Evolutionary conservation across 129 eudicot species (phyloP).

Genomic region (Oenanthe sinensis): DNA sequence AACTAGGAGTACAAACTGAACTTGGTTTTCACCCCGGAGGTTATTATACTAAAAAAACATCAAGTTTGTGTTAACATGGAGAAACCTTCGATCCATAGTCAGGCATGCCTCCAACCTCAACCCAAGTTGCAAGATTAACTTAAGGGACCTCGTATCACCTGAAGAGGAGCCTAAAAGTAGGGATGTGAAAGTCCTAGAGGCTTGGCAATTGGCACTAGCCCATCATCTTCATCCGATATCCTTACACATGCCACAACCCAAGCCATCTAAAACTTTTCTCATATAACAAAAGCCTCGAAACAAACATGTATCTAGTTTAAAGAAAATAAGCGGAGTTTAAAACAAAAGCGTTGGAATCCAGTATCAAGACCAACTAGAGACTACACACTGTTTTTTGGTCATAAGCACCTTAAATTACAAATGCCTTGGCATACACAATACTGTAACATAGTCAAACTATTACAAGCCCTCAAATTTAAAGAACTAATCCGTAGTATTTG

Average conservation of each 20-base stretch:
- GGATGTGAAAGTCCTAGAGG: not conserved
- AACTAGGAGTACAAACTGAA: not conserved
- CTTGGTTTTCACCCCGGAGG: not conserved
- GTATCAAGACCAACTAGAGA: not conserved
- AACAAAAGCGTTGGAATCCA: not conserved
- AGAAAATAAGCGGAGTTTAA: not conserved
- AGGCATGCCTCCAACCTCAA: not conserved
- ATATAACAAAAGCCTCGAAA: not conserved
- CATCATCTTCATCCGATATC: not conserved
- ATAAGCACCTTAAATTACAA: not conserved
- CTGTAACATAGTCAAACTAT: no score
- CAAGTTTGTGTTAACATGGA: not conserved
- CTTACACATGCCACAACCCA: not conserved
- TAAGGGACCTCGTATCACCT: not conserved
- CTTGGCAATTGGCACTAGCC: not conserved
- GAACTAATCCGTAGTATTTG: no score
- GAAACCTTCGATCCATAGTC: not conserved
- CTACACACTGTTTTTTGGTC: not conserved
- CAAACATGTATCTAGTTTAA: no score
- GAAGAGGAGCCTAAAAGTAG: not conserved
- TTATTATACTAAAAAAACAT: not conserved
- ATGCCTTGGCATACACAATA: not conserved
- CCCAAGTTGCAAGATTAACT: not conserved
- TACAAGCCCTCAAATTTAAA: no score
- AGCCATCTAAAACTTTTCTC: not conserved